These are phyloP conservation scores for Meyerozyma elateridarum DNA, from an alignment of 1,139 yeast genomes.

Conservation along the genomic window DNA sequence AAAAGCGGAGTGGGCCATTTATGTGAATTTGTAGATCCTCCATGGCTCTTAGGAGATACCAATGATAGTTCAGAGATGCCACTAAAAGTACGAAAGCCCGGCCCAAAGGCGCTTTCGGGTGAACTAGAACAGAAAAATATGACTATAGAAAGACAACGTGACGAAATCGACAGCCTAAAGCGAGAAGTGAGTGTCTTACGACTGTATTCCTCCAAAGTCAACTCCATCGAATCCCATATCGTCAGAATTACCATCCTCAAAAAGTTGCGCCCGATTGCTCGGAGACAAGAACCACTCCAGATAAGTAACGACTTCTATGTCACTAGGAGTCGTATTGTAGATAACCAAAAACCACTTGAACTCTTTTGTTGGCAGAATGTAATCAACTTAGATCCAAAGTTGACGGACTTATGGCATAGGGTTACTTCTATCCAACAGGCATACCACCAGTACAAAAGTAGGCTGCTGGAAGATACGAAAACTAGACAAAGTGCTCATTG, in stretches of 20 bases:
- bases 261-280: slow-evolving; percentile 14
- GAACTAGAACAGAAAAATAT: too few species aligned
- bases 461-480: slow-evolving; percentile 11
- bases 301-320: slow-evolving; percentile 17
- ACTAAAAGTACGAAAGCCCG: not conserved
- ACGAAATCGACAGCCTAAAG: slow-evolving; percentile 33
- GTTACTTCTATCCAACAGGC: slow-evolving; percentile 39
- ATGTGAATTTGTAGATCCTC: slow-evolving; percentile 41
- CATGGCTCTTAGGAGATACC: slow-evolving; percentile 23
- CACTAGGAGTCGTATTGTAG: slow-evolving; percentile 11
- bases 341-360: slow-evolving; percentile 13
- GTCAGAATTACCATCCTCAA: slow-evolving; percentile 16
- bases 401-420: slow-evolving; percentile 39
- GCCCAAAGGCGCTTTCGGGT: not conserved
- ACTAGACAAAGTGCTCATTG: not conserved
- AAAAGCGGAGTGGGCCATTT: slow-evolving; percentile 40
- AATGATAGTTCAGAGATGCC: not conserved
- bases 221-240: slow-evolving; percentile 7
- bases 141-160: slow-evolving; percentile 25
- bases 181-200: slow-evolving; percentile 27
- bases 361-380: slow-evolving; percentile 38
- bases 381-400: slow-evolving; percentile 38
- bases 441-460: slow-evolving; percentile 36
- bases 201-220: slow-evolving; percentile 19
- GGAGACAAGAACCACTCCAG: slow-evolving; percentile 15